phyloP scores from a whole-genome alignment of 352 stramenopile genomes.

The Phytophthora boehmeriae region DNA sequence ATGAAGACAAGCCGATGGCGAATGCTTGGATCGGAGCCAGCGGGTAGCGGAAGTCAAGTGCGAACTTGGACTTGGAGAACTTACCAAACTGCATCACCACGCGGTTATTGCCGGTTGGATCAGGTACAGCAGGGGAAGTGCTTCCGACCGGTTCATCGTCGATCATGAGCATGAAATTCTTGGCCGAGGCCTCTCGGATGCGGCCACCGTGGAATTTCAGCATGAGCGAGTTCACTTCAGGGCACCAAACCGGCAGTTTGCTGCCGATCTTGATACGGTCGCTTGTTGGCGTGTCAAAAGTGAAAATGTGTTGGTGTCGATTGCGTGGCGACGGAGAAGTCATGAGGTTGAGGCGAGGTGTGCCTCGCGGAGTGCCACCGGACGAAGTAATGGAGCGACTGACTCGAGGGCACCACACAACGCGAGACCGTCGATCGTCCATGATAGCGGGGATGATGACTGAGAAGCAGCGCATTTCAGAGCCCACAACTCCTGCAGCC shows the following conservation, averaged over 20 bases:
- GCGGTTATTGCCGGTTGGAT: conserved; percentile 56
- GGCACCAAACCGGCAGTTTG: conserved; percentile 88
- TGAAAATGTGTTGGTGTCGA: conserved; percentile 71
- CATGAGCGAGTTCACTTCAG: conserved; percentile 88
- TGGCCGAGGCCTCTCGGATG: conserved; percentile 86
- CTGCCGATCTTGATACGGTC: conserved; percentile 84
- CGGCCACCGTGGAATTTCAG: conserved; percentile 89
- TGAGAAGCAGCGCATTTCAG: conserved; percentile 84
- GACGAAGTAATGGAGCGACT: conserved; percentile 66
- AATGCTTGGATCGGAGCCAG: conserved; percentile 88
- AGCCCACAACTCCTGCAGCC: conserved; percentile 70
- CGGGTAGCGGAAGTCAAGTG: conserved; percentile 87
- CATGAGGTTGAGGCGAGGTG: conserved; percentile 52
- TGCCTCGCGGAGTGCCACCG: conserved; percentile 67
- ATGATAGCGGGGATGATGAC: conserved; percentile 85
- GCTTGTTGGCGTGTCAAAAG: conserved; percentile 69
- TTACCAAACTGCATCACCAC: conserved; percentile 91
- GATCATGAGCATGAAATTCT: conserved; percentile 91
- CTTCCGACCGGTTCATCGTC: conserved; percentile 60
- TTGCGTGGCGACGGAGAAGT: conserved; percentile 80
- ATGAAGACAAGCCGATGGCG: conserved; percentile 85
- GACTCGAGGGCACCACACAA: conserved; percentile 84
- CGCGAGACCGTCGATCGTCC: conserved; percentile 75
- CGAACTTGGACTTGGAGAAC: conserved; percentile 87
- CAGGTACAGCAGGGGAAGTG: conserved; percentile 11